A percentile compares a stretch with the other conserved stretches of the same genome.
These are phyloP conservation scores for Microdochium bolleyi DNA, from an alignment of 2,329 filamentous ascomycete species.

Conservation along the genomic window DNA sequence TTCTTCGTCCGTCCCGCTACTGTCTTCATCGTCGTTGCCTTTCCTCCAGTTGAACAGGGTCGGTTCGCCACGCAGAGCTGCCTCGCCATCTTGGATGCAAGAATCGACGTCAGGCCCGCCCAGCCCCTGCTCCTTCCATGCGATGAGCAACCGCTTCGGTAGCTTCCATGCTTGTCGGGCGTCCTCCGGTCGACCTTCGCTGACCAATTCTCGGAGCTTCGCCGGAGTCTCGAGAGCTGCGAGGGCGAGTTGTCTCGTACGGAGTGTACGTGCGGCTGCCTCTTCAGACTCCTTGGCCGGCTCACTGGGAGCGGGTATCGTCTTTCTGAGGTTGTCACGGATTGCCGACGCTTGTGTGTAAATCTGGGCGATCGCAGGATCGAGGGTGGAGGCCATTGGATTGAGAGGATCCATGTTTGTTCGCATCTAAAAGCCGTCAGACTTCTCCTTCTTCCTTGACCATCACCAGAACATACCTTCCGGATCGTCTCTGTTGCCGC, in stretches of 20 bases:
- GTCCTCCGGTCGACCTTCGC: constrained; percentile 51
- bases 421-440: constrained; percentile 49
- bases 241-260: constrained; percentile 48
- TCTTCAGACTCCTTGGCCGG: constrained; percentile 25
- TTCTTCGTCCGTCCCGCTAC: not conserved
- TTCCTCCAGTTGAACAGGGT: constrained; percentile 17
- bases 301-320: constrained; percentile 37
- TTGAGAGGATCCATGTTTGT: constrained; percentile 73
- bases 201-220: constrained; percentile 48
- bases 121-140: constrained; percentile 46
- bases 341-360: constrained; percentile 53
- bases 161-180: constrained; percentile 50
- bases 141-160: constrained; percentile 40
- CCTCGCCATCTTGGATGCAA: constrained; percentile 47
- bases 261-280: constrained; percentile 22
- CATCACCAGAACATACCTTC: constrained; percentile 51
- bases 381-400: constrained; percentile 64
- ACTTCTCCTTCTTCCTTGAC: not conserved
- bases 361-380: constrained; percentile 67
- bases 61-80: constrained; percentile 27
- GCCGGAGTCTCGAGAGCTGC: constrained; percentile 56
- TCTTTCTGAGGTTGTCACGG: constrained; percentile 39
- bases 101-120: constrained; percentile 47
- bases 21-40: constrained; percentile 5
- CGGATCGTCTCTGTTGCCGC: constrained; percentile 94